Percentiles rank a stretch among this genome's conserved stretches.
Conservation (phyloP, 2,329 filamentous ascomycete genomes). For the Bipolaris victoriae region DNA sequence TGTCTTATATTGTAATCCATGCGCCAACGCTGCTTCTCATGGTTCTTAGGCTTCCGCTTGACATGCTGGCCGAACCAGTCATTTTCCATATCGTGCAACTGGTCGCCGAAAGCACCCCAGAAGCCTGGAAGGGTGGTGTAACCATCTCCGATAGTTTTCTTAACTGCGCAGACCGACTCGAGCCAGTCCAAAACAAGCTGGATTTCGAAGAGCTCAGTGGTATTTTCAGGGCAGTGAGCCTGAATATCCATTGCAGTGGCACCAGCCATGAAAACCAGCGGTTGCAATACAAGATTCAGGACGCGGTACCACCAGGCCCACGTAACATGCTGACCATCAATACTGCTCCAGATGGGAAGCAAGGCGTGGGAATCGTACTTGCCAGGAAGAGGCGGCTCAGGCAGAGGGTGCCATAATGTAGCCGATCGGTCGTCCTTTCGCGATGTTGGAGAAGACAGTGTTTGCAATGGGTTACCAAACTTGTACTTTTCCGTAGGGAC, state of each 20-base stretch:
- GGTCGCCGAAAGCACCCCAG: slow-evolving; percentile 46
- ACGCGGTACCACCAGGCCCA: slow-evolving; percentile 68
- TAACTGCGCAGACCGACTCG: slow-evolving; percentile 30
- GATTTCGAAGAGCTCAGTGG: slow-evolving; percentile 42
- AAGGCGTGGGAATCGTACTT: slow-evolving; percentile 50
- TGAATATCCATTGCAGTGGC: slow-evolving; percentile 61
- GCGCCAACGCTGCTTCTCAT: slow-evolving; percentile 32
- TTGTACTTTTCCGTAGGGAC: slow-evolving; percentile 65
- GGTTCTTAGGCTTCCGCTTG: slow-evolving; percentile 30
- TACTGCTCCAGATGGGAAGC: slow-evolving; percentile 74
- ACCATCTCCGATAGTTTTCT: slow-evolving; percentile 25
- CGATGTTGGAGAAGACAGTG: slow-evolving; percentile 44
- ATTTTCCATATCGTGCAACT: slow-evolving; percentile 31
- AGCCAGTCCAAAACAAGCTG: slow-evolving; percentile 44
- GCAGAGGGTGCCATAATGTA: slow-evolving; percentile 28
- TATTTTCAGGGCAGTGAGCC: slow-evolving; percentile 41
- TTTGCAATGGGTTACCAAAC: slow-evolving; percentile 60
- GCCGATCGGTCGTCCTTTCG: slow-evolving; percentile 10
- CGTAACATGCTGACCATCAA: slow-evolving; percentile 65
- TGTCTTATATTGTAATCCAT: slow-evolving; percentile 30
- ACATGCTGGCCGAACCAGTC: slow-evolving; percentile 44
- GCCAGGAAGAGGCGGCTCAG: slow-evolving; percentile 38
- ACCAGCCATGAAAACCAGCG: slow-evolving; percentile 67
- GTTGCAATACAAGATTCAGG: slow-evolving; percentile 66
- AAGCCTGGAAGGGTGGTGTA: slow-evolving; percentile 31